Evolutionary conservation across 2,329 filamentous ascomycete species (phyloP), one percentile per base, ranked within the genome.

Genomic region (Alternaria angustiovoidea): DNA sequence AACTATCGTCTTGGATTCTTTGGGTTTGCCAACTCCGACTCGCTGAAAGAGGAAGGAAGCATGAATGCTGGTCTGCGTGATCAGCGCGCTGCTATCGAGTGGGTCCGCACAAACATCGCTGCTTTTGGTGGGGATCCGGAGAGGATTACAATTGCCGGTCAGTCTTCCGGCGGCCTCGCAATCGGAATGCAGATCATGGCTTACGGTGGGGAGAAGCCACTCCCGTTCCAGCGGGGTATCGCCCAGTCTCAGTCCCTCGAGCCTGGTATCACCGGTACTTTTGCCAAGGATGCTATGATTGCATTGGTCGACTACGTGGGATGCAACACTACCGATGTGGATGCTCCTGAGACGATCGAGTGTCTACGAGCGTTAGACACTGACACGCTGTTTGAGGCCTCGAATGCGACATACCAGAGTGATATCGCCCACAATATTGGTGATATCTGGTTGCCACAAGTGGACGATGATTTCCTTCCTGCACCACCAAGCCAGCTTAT

Each of bases 381-480:
- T 55, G 68, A 79, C 2, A 76, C 76, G 0, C 72, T 87, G 5
- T 73, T 85, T 16, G 75, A 81, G 42, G 79, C 82, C 0, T 80
- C 83, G 1, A 65, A 82, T n/a, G 67, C 74, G 0, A 84, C 82
- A 1, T 81, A 83, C 54, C 43, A 61, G 8, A 68, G 63, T 5
- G 81, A 80, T 49, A 75, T 79, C 16, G 61, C 53, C 2, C 69
- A 74, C 39, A 79, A 78, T 42, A 67, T 77, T 51, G 84, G 84
- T 12, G 84, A 86, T 55, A 80, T 84, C 51, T 86, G 82, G 81
- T 39, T 85, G 0, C 84, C 84, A 0, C 78, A 74, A 0, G 81
- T 85, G 0, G 83, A 86, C 59, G 80, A 79, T 14, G 82, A 84
- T 64, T 84, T 84, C 64, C 70, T 85, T n/a, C 82, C 82, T 26